Conservation (phyloP, 2,329 filamentous ascomycete species). For the Microdochium paspali region DNA sequence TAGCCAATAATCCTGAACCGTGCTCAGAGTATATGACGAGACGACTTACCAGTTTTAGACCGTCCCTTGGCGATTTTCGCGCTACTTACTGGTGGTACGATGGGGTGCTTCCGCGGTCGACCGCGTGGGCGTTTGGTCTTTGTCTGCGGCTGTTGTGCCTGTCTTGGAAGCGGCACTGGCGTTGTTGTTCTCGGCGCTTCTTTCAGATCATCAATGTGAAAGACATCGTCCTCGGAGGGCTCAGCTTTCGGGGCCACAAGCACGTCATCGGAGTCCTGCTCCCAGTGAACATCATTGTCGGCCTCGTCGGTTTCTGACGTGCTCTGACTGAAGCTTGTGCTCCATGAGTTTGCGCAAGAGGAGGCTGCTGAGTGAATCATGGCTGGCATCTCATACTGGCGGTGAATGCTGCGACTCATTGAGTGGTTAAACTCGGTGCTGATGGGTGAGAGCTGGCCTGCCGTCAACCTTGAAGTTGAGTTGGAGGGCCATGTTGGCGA, state of each 20-base stretch:
- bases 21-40: not conserved
- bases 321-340: slow-evolving; percentile 25
- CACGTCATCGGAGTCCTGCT: slow-evolving; percentile 33
- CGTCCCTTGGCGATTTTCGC: slow-evolving; percentile 71
- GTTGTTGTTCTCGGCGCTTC: slow-evolving; percentile 25
- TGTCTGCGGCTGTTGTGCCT: slow-evolving; percentile 14
- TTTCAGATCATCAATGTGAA: slow-evolving; percentile 43
- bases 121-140: slow-evolving; percentile 62
- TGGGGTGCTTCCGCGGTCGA: slow-evolving; percentile 72
- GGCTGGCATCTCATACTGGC: slow-evolving; percentile 26
- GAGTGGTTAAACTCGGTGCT: slow-evolving; percentile 38
- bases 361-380: slow-evolving; percentile 36
- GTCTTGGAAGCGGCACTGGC: slow-evolving; percentile 11
- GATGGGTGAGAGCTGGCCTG: slow-evolving; percentile 42
- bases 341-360: slow-evolving; percentile 36
- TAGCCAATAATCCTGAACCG: not conserved
- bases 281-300: slow-evolving; percentile 35
- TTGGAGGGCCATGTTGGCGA: not conserved
- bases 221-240: slow-evolving; percentile 43
- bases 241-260: slow-evolving; percentile 45
- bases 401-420: slow-evolving; percentile 7
- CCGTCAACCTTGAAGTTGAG: slow-evolving; percentile 16
- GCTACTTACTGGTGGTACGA: slow-evolving; percentile 44
- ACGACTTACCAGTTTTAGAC: slow-evolving; percentile 51
- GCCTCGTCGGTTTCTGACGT: slow-evolving; percentile 20